Base-by-base conservation (phyloP, 2,329 filamentous ascomycete genomes). In the Cucurbitaria berberidis region DNA sequence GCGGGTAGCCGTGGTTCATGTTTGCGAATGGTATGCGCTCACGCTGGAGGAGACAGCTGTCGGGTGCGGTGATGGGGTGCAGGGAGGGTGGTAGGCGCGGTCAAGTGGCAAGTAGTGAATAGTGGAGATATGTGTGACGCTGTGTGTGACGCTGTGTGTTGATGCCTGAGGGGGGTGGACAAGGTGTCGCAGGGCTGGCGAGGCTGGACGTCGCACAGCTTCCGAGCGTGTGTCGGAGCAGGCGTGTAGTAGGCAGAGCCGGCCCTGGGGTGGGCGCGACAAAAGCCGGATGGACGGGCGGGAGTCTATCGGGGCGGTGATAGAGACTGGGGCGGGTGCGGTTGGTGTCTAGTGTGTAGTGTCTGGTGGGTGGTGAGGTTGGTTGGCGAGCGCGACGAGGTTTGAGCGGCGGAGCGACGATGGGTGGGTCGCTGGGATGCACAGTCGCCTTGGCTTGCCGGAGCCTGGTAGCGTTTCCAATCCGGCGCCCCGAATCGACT, bases 1-100 rank as follows among this genome's bases (percentile, higher is more conserved):
- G 92, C 69, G 85, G 90, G 78, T 96, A 96, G 51, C 60, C 61
- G 67, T 72, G 69, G 53, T 73, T 72, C 91, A 97, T 96, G 64
- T 67, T 76, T 51, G 49, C 52, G 36, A 38, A 10, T 32, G 30
- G 30, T 7, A 21, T 16, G 52, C 46, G 44, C 51, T 45, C 40
- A 41, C 32, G 35, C 19, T 36, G 19, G 19, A 11, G 19, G 19
- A 4, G 21, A 22, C 6, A 21, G 16, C 2, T 38, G 10, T 19
- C 16, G 35, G 18, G 35, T 38, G 35, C 18, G 8, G 18, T 21
- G 18, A 10, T n/a, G n/a, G n/a, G n/a, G n/a, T n/a, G n/a, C n/a
- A 11, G 29, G 15, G 4, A 10, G 5, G 16, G 21, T 21, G 22
- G 36, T 24, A 26, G 27, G 50, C 51, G 59, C 32, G 54, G 39